Conservation (phyloP, 2,329 filamentous ascomycete genomes). For the Aspergillus chevalieri region DNA sequence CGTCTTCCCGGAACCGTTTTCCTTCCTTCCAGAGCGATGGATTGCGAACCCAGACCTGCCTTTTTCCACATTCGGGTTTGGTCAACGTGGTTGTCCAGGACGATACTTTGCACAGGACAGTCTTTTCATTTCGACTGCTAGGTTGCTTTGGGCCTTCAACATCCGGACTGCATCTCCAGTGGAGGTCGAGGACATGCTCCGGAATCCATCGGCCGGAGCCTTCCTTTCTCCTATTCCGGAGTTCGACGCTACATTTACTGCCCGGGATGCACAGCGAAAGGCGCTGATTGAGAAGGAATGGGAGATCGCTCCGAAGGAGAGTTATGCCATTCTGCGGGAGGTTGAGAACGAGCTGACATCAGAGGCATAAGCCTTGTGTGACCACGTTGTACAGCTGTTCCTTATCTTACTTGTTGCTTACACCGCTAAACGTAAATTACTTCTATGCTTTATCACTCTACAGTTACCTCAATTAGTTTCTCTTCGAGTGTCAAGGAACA, state of each 20-base stretch:
- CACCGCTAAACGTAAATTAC: too few relatives aligned
- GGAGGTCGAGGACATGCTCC: background rate
- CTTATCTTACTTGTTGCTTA: too few relatives aligned
- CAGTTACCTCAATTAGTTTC: too few relatives aligned
- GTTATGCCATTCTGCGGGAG: background rate
- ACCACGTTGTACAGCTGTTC: background rate
- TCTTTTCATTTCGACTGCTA: background rate
- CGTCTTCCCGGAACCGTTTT: background rate
- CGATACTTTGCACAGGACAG: background rate
- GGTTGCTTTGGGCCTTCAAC: background rate
- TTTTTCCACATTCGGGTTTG: background rate
- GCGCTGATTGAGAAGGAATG: background rate
- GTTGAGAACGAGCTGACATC: background rate
- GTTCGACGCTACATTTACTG: background rate
- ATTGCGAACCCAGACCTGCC: background rate
- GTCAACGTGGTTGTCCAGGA: background rate
- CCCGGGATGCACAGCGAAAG: background rate
- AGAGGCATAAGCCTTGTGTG: background rate
- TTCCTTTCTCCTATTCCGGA: background rate
- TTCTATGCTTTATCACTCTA: too few relatives aligned
- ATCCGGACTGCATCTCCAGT: background rate
- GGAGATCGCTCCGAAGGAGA: background rate
- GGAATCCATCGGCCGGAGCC: background rate
- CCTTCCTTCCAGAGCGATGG: background rate
- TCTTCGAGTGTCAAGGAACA: too few relatives aligned